Percentiles rank a stretch among this genome's conserved stretches.
phyloP scores from a whole-genome alignment of 164 flowering plant genomes.

The Magnolia officinalis region DNA sequence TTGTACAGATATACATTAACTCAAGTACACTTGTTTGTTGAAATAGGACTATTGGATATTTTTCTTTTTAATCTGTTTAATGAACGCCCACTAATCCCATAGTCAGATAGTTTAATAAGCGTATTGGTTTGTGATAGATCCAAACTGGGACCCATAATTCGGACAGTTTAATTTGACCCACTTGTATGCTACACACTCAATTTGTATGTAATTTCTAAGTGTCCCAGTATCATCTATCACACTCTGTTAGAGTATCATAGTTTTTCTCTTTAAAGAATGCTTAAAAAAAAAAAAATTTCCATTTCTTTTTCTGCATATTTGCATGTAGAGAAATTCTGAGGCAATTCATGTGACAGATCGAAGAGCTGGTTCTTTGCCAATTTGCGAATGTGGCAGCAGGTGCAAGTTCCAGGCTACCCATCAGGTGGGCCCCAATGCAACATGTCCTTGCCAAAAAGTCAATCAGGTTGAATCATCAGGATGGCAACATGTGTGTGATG shows the following conservation, averaged over 20 bases:
- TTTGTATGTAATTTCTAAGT: background rate
- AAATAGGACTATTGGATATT: background rate
- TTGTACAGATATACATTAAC: too few relatives aligned
- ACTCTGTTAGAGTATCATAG: background rate
- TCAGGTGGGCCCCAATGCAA: background rate
- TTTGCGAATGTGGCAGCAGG: background rate
- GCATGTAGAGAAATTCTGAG: background rate
- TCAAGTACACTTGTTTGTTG: too few relatives aligned
- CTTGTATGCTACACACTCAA: background rate
- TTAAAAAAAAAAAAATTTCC: too few relatives aligned
- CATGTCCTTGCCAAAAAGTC: background rate
- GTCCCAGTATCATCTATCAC: background rate
- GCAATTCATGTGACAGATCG: background rate
- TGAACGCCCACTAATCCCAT: background rate
- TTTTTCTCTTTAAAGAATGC: background rate
- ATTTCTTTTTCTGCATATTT: background rate
- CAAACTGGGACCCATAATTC: too few relatives aligned
- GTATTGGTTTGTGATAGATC: too few relatives aligned
- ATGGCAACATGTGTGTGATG: background rate
- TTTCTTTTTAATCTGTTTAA: background rate
- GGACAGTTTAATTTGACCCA: background rate
- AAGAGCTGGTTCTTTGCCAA: background rate
- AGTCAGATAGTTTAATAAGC: background rate
- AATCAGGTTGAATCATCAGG: background rate
- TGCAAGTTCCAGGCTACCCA: background rate